A percentile compares a stretch with the other conserved stretches of the same genome.
Conservation (phyloP, 345 rosid species). For the Ceriops tagal region DNA sequence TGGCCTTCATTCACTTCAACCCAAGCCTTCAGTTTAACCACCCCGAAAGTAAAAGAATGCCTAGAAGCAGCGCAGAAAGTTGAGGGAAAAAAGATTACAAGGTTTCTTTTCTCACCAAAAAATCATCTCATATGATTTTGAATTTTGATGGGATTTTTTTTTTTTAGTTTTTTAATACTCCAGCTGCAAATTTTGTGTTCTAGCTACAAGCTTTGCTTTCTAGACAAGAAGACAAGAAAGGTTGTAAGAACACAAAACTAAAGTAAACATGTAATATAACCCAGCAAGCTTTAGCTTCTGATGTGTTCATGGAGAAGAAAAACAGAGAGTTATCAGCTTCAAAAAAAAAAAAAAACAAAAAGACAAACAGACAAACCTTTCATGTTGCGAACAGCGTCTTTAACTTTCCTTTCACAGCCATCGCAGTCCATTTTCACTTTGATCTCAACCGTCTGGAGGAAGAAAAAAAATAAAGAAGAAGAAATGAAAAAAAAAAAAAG, state of each 20-base stretch:
- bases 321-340: background rate
- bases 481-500: background rate
- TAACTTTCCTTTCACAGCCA: slow-evolving; percentile 53
- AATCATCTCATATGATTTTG: no score
- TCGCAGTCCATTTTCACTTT: slow-evolving; percentile 65
- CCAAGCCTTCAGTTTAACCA: background rate
- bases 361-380: slow-evolving; percentile 26
- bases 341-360: background rate
- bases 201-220: no score
- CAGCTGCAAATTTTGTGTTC: no score
- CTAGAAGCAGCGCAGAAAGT: background rate
- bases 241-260: no score
- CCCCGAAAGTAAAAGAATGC: background rate
- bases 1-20: no score
- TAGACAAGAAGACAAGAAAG: no score
- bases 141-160: no score
- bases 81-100: no score
- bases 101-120: no score
- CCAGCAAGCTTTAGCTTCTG: background rate
- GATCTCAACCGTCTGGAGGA: slow-evolving; percentile 48
- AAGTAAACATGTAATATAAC: no score
- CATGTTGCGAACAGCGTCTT: slow-evolving; percentile 38
- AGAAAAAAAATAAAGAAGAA: background rate
- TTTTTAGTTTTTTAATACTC: no score
- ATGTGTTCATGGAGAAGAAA: no score